Evolutionary conservation across 495 filamentous ascomycete species (phyloP), one percentile per base, ranked within the genome.

Genomic region (Penicillium flavigenum): DNA sequence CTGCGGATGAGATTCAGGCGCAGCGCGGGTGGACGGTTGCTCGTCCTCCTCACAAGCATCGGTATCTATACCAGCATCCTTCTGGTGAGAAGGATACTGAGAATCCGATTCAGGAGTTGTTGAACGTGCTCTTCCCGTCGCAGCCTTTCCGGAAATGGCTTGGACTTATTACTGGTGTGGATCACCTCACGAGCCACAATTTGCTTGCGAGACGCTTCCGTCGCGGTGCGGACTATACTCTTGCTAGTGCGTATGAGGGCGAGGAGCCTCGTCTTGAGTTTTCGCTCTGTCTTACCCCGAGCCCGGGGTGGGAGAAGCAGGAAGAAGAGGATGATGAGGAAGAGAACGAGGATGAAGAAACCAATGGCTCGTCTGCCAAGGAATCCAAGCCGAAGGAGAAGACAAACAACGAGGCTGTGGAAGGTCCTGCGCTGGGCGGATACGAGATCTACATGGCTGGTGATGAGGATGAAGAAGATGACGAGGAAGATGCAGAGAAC

Each of bases 361-460:
- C 60, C 24, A 50, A 55, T 11, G 48, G 29, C 10, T 56, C 55
- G 10, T 46, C 54, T 32, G 27, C 49, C 10, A 60, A 63, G 54
- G 36, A 48, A 20, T 50, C 56, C 17, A 64, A 68, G 63, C 41
- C 67, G 29, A 57, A 67, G 58, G 58, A 63, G 26, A 55, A 76
- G 42, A 38, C 65, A 5, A 61, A 65, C 26, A 50, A 60, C 5
- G 63, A 78, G 50, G 61, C 67, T 29, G 67, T 58, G 22, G 74
- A 81, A 44, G 85, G 89, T 60, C 74, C 76, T 27, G 71, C 76
- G 17, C 84, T 91, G 16, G 92, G 92, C 56, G 92, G 91, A 19
- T 90, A 95, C 64, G 90, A 96, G 67, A 87, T 92, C 42, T 96
- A 96, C 77, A 93, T 96, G 90, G 89, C 89, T 16, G 87, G 84